phyloP scores from a whole-genome alignment of 768 basidiomycete species.

The Lactarius hatsudake region DNA sequence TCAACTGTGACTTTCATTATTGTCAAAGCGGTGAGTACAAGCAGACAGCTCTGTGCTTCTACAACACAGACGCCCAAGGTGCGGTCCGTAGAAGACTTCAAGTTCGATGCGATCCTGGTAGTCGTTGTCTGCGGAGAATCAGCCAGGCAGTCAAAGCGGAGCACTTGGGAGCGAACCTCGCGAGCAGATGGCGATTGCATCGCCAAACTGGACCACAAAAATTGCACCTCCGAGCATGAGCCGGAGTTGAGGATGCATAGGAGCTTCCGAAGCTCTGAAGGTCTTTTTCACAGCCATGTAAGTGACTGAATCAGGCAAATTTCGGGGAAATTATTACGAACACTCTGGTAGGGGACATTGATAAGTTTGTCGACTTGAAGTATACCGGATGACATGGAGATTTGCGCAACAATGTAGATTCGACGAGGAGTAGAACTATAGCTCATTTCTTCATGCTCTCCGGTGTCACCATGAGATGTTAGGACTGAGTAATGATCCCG shows the following conservation, averaged over 20 bases:
- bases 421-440: constrained; percentile 48
- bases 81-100: constrained; percentile 64
- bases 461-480: constrained; percentile 62
- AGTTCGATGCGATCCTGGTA: constrained; percentile 72
- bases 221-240: constrained; percentile 58
- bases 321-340: constrained; percentile 37
- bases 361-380: constrained; percentile 50
- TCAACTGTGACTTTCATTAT: constrained; percentile 69
- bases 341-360: constrained; percentile 74
- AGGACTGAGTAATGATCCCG: constrained; percentile 57
- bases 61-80: constrained; percentile 69
- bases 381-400: constrained; percentile 42
- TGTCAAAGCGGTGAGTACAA: constrained; percentile 63
- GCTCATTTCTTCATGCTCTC: constrained; percentile 45
- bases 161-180: constrained; percentile 43
- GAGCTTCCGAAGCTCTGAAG: constrained; percentile 56
- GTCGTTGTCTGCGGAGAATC: constrained; percentile 50
- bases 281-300: constrained; percentile 42
- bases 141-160: neutral
- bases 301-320: neutral
- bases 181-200: constrained; percentile 70
- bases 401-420: constrained; percentile 59
- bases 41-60: constrained; percentile 45
- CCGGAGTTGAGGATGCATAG: constrained; percentile 68
- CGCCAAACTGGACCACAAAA: constrained; percentile 67